Conservation (phyloP, 495 filamentous ascomycete genomes). For the Aspergillus ostianus region DNA sequence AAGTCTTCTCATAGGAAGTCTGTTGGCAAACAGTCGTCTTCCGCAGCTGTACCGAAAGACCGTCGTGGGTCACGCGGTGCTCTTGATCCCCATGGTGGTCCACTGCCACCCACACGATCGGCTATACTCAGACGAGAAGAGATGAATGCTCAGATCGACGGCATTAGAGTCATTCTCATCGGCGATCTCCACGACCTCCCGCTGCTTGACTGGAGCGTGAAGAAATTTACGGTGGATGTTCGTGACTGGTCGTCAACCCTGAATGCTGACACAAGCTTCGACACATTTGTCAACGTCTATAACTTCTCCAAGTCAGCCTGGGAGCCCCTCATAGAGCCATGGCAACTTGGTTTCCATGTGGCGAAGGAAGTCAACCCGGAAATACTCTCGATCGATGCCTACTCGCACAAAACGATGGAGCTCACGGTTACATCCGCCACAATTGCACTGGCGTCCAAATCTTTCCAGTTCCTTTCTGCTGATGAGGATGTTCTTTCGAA, state of each 20-base stretch:
- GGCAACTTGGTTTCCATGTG: constrained; percentile 89
- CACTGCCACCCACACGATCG: constrained; percentile 37
- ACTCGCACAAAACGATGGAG: constrained; percentile 86
- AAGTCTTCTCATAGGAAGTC: constrained; percentile 55
- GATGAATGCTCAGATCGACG: constrained; percentile 77
- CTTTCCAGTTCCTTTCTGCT: constrained; percentile 81
- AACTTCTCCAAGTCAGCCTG: constrained; percentile 98
- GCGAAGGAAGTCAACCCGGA: constrained; percentile 75
- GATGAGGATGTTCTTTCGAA: constrained; percentile 94
- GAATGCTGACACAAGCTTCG: constrained; percentile 82
- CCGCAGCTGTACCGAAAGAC: constrained; percentile 43
- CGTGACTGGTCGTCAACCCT: constrained; percentile 88
- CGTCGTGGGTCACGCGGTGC: constrained; percentile 38
- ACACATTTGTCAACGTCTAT: constrained; percentile 94
- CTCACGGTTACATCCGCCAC: constrained; percentile 90
- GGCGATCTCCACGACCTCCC: constrained; percentile 94
- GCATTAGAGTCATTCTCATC: constrained; percentile 90
- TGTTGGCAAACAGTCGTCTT: constrained; percentile 63
- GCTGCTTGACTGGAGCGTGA: constrained; percentile 89
- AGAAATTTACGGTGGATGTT: constrained; percentile 78
- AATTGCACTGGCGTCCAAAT: constrained; percentile 89
- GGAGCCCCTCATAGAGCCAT: constrained; percentile 96
- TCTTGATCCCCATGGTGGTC: constrained; percentile 24
- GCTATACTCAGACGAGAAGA: constrained; percentile 75
- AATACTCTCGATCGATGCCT: constrained; percentile 75